These are phyloP conservation scores for Penicillium brevicompactum DNA, from an alignment of 2,329 filamentous ascomycete species.

Conservation along the genomic window DNA sequence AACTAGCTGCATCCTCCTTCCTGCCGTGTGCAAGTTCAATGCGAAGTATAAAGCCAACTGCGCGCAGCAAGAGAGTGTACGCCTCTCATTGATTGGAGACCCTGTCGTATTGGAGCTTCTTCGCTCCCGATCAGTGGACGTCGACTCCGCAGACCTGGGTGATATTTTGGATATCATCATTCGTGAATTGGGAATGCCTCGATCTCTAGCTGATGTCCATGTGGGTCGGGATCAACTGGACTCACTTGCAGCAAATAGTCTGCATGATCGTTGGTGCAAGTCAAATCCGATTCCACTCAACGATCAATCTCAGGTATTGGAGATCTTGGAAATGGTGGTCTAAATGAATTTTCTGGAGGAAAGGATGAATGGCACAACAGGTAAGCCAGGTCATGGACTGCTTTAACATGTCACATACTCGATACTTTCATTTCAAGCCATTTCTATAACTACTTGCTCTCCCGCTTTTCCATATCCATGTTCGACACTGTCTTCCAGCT, in stretches of 20 bases:
- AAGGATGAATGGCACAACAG: not conserved
- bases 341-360: conserved; percentile 1
- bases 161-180: conserved; percentile 57
- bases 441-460: not conserved
- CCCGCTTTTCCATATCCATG: conserved; percentile 1
- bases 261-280: conserved; percentile 25
- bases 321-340: conserved; percentile 27
- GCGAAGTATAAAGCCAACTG: conserved; percentile 44
- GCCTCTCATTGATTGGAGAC: conserved; percentile 44
- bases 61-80: conserved; percentile 46
- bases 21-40: conserved; percentile 61
- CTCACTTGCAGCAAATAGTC: conserved; percentile 43
- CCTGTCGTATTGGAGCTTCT: conserved; percentile 42
- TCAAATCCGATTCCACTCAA: conserved; percentile 23
- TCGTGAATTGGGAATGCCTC: conserved; percentile 56
- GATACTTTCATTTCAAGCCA: not conserved
- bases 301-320: conserved; percentile 23
- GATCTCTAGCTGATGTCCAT: conserved; percentile 54
- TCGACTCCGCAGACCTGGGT: conserved; percentile 45
- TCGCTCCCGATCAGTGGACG: conserved; percentile 27
- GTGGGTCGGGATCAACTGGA: conserved; percentile 53
- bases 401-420: not conserved
- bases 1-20: conserved; percentile 59
- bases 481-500: conserved; percentile 10
- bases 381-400: no score